Percentiles rank a stretch among this genome's conserved stretches.
Conservation (phyloP, 163 green algal species). For the Chlorella variabilis region DNA sequence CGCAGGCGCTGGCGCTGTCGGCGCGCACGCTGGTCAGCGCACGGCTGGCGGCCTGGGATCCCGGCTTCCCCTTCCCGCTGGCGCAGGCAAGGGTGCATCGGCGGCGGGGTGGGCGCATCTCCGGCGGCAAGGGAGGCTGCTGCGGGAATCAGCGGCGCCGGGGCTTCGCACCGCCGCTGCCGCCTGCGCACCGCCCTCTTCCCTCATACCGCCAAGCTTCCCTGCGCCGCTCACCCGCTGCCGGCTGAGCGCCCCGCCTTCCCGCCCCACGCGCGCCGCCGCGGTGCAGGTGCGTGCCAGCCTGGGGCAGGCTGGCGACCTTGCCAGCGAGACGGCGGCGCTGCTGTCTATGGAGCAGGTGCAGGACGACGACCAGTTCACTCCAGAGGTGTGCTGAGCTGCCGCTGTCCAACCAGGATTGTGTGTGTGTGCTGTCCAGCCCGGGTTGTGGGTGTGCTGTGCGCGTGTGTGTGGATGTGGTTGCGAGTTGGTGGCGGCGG, state of each 20-base stretch:
- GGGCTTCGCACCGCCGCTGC: background rate
- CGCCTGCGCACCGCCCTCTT: background rate
- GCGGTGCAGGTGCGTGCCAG: slow-evolving; percentile 38
- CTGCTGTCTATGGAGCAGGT: slow-evolving; percentile 74
- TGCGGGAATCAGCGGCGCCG: too few species aligned
- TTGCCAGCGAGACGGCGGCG: slow-evolving; percentile 69
- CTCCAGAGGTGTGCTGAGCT: slow-evolving; percentile 9
- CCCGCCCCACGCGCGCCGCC: background rate
- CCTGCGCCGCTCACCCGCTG: background rate
- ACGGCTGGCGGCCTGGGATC: slow-evolving; percentile 56
- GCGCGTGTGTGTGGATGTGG: background rate
- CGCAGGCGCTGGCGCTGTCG: background rate
- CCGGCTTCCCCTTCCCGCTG: slow-evolving; percentile 25
- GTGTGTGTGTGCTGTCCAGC: background rate
- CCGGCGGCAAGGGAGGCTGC: background rate
- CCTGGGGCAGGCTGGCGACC: slow-evolving; percentile 61
- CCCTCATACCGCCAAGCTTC: background rate
- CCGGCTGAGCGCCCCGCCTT: background rate
- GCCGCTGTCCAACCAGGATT: too few species aligned
- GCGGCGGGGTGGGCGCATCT: background rate
- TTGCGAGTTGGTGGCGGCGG: background rate
- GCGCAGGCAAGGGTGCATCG: background rate
- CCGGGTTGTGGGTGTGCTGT: background rate
- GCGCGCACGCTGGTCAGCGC: slow-evolving; percentile 66
- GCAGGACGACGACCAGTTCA: slow-evolving; percentile 59